Percentiles rank a stretch among this genome's conserved stretches.
Conservation (phyloP, 1,284 basidiomycete genomes). For the Ustilago tritici region DNA sequence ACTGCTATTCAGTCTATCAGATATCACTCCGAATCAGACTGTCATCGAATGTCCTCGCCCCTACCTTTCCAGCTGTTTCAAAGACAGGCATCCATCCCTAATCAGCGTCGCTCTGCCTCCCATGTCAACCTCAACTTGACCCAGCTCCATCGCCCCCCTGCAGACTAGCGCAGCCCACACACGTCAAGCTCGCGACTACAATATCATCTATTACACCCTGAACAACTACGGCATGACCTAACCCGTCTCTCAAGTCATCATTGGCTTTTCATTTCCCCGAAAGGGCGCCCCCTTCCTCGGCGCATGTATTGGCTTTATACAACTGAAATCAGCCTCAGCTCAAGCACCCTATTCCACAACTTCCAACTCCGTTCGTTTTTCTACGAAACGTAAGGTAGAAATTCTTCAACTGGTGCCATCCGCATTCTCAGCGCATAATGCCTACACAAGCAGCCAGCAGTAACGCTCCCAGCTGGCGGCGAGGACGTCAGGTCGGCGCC, state of each 20-base stretch:
- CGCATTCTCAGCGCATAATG: constrained; percentile 11
- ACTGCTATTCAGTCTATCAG: no score
- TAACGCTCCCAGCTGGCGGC: constrained; percentile 43
- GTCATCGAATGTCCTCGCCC: neutral
- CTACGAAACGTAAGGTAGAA: no score
- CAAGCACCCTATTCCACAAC: neutral
- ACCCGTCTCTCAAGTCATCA: neutral
- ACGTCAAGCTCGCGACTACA: constrained; percentile 6
- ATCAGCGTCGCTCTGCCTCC: neutral
- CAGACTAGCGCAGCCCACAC: neutral
- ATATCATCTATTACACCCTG: neutral
- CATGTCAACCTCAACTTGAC: neutral
- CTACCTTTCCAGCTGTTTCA: neutral
- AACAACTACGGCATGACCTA: neutral
- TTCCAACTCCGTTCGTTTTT: neutral
- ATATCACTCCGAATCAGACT: no score
- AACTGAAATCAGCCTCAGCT: neutral
- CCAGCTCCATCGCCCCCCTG: neutral
- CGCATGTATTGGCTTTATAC: neutral
- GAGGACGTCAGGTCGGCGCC: constrained; percentile 10
- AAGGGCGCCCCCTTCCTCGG: neutral
- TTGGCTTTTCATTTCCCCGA: neutral
- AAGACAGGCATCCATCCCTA: neutral
- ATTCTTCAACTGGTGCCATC: neutral
- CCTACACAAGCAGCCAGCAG: constrained; percentile 20